Base-by-base conservation (phyloP, 768 basidiomycete genomes). In the Vishniacozyma victoriae region DNA sequence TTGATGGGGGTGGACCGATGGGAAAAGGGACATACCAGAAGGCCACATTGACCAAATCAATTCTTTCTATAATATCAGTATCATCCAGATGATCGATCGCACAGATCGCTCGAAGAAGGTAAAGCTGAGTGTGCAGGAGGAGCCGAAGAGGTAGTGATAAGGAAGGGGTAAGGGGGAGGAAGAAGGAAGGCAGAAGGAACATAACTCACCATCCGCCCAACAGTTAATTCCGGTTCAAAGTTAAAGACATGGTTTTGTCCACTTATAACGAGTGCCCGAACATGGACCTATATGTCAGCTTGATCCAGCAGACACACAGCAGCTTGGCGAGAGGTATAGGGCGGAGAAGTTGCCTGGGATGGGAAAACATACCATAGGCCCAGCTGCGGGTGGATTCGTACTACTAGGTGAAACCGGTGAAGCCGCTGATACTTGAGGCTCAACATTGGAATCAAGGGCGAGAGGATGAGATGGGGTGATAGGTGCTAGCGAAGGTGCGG, bases 211-310 rank as follows among this genome's bases (percentile, higher is more conserved):
- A 64, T 59, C n/a, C 65, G 41, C 2, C 67, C 67, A 5, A 71
- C 59, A 5, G 65, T 66, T 12, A 59, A 50, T 44, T 67, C 62
- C 9, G 67, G 67, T 41, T 69, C 67, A 41, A 69, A 71, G 6
- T 61, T 54, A 46, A 66, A 63, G 7, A 64, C 50, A 54, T 67
- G 66, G 24, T 54, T 64, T 42, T 71, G 68, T 14, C 67, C 68
- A 19, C 62, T 64, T 40, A 71, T 71, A 41, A 71, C 47, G 2
- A 71, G 49, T 5, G 61, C 68, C 41, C 60, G 53, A 22, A 71
- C 27, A 41, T 69, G 66, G 11, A 58, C 44, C 64, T 66, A 23
- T 9, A 33, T 33, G 9, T 9, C 29, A 33, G 29, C 29, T 9
- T 33, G 9, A 33, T 33, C 9, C 9, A n/a, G 9, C 9, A n/a